phyloP scores from a whole-genome alignment of 805 yeast genomes.

The Lipomyces kockii region DNA sequence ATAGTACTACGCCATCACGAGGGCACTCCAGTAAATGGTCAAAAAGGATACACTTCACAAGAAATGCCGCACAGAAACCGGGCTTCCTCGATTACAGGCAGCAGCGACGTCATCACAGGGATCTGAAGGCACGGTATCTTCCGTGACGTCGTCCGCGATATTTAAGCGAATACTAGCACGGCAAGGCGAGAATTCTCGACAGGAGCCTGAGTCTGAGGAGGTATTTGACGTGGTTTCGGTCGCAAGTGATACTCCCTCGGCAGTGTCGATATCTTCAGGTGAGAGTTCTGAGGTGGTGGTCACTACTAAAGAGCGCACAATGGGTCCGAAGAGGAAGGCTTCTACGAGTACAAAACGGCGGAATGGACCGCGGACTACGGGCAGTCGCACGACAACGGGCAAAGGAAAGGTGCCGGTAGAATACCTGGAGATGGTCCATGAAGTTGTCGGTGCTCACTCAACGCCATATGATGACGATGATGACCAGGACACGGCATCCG shows the following conservation, averaged over 20 bases:
- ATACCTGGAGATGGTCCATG: conserved; percentile 33
- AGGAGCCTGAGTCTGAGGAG: conserved; percentile 30
- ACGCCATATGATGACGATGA: not conserved
- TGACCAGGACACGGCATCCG: conserved; percentile 5
- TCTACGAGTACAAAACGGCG: not conserved
- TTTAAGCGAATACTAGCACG: not conserved
- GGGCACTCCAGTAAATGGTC: not conserved
- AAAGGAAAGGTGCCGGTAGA: conserved; percentile 19
- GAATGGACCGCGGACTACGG: not conserved
- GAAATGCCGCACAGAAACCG: not conserved
- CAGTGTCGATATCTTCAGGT: conserved; percentile 23
- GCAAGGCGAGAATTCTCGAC: conserved; percentile 13
- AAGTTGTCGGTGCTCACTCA: conserved; percentile 14
- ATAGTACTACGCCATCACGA: not conserved
- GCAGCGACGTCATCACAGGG: not conserved
- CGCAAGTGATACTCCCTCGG: conserved; percentile 23
- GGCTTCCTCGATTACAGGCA: not conserved
- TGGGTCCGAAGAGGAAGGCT: conserved; percentile 4
- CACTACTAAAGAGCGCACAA: not conserved
- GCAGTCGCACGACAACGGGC: not conserved
- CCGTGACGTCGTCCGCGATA: not conserved
- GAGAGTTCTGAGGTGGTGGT: conserved; percentile 2
- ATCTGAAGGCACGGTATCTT: not conserved
- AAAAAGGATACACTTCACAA: not conserved
- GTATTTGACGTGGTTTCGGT: conserved; percentile 25